Conservation (phyloP, 2,329 filamentous ascomycete genomes). For the Fusarium papillatum region DNA sequence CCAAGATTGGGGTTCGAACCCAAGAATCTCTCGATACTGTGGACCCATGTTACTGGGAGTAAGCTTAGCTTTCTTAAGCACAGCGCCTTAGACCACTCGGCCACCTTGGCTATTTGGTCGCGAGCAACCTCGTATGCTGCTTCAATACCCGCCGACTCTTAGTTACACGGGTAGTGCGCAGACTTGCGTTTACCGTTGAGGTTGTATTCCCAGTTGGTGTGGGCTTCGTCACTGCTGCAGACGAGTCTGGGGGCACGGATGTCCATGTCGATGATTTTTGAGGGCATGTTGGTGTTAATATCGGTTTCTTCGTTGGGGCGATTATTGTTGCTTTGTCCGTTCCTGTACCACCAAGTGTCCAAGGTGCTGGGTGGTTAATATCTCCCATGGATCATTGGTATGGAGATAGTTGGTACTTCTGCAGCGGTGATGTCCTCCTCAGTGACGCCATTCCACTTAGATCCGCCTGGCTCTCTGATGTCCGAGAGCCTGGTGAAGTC, state of each 20-base stretch:
- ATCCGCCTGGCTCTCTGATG: constrained; percentile 3
- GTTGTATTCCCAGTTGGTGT: constrained; percentile 1
- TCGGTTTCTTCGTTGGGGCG: neutral
- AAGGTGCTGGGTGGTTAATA: constrained; percentile 1
- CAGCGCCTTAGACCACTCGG: constrained; percentile 1
- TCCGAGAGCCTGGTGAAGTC: constrained; percentile 3
- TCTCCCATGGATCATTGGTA: too few species aligned
- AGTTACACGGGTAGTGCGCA: constrained; percentile 11
- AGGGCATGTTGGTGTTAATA: neutral
- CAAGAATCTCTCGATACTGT: constrained; percentile 4
- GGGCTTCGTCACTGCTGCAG: constrained; percentile 7
- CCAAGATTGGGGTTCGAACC: constrained; percentile 3
- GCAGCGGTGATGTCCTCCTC: constrained; percentile 3
- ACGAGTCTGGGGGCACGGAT: constrained; percentile 3
- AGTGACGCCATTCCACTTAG: constrained; percentile 11
- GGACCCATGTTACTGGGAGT: neutral
- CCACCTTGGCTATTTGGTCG: neutral
- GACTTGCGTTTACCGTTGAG: neutral
- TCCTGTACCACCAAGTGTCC: constrained; percentile 3
- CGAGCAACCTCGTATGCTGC: neutral
- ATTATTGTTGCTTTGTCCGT: neutral
- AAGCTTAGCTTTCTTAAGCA: constrained; percentile 1
- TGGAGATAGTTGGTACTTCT: too few species aligned
- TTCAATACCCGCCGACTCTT: neutral
- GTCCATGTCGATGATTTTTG: neutral